Evolutionary conservation across 2,329 filamentous ascomycete species (phyloP).

Genomic region (Fusarium albosuccineum): DNA sequence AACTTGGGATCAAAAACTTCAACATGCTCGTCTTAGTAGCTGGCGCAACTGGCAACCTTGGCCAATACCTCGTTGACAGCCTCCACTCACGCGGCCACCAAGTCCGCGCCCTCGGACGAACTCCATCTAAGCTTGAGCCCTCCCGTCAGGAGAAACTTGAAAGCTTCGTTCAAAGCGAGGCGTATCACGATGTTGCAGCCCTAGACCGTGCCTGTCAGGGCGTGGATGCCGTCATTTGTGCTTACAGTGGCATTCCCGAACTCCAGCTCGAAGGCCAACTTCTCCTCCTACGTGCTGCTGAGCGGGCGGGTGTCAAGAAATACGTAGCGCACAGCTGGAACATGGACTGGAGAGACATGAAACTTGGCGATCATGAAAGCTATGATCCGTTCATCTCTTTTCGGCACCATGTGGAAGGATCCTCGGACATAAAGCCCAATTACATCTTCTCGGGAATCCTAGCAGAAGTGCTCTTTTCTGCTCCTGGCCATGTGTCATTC

Average conservation of each 20-base stretch:
- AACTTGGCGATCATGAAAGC: constrained; percentile 47
- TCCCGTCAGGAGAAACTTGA: constrained; percentile 42
- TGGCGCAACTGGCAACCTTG: constrained; percentile 53
- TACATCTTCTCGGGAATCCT: constrained; percentile 47
- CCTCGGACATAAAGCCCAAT: constrained; percentile 46
- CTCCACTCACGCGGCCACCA: constrained; percentile 47
- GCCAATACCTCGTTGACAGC: constrained; percentile 45
- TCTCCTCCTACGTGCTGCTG: constrained; percentile 52
- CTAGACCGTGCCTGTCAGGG: constrained; percentile 49
- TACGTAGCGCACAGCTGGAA: constrained; percentile 51
- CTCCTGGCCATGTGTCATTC: not conserved
- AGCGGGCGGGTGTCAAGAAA: constrained; percentile 50
- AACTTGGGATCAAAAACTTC: not conserved
- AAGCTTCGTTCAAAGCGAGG: constrained; percentile 36
- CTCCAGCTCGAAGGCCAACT: constrained; percentile 51
- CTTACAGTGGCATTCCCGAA: constrained; percentile 43
- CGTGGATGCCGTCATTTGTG: constrained; percentile 52
- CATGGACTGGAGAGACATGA: constrained; percentile 48
- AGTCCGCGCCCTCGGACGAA: constrained; percentile 52
- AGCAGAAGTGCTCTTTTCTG: constrained; percentile 5
- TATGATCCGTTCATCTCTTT: constrained; percentile 54
- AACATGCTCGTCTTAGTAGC: constrained; percentile 54
- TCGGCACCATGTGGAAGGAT: constrained; percentile 46
- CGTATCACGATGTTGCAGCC: constrained; percentile 49
- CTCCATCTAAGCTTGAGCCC: constrained; percentile 45